Evolutionary conservation across 2,329 filamentous ascomycete genomes (phyloP).

Genomic region (Aspergillus sp.): DNA sequence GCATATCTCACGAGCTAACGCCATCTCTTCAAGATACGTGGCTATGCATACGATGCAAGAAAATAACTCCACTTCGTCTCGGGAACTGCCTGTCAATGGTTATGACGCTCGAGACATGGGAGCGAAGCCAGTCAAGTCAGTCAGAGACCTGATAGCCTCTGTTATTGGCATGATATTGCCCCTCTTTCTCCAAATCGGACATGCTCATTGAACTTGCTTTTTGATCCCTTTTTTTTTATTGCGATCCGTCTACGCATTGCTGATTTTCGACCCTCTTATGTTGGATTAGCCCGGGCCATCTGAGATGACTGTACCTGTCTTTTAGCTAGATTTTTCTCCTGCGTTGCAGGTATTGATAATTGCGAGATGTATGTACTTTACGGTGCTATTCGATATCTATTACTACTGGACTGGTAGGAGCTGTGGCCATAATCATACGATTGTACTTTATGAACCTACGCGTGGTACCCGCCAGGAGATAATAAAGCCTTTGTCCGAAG

Average conservation of each 20-base stretch:
- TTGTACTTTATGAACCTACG: neutral
- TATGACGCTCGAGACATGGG: slow-evolving; percentile 42
- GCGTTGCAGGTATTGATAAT: neutral
- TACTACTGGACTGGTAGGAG: neutral
- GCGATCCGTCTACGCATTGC: slow-evolving; percentile 18
- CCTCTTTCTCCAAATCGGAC: slow-evolving; percentile 48
- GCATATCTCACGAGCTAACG: neutral
- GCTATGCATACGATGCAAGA: slow-evolving; percentile 99
- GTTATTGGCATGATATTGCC: slow-evolving; percentile 50
- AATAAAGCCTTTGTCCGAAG: neutral
- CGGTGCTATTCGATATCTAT: neutral
- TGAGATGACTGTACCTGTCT: neutral
- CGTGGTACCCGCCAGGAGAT: neutral
- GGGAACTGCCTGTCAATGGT: slow-evolving; percentile 40
- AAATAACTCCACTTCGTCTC: slow-evolving; percentile 36
- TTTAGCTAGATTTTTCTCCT: neutral
- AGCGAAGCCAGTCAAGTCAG: slow-evolving; percentile 39
- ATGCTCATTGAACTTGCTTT: slow-evolving; percentile 40
- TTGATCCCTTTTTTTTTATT: neutral
- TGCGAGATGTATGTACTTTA: neutral
- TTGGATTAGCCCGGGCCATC: neutral
- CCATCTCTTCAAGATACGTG: slow-evolving; percentile 67
- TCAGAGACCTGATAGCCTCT: slow-evolving; percentile 47
- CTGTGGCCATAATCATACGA: neutral
- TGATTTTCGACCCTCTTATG: slow-evolving; percentile 3